These are phyloP conservation scores for Tuber aestivum DNA, from an alignment of 495 filamentous ascomycete genomes.

Conservation along the genomic window DNA sequence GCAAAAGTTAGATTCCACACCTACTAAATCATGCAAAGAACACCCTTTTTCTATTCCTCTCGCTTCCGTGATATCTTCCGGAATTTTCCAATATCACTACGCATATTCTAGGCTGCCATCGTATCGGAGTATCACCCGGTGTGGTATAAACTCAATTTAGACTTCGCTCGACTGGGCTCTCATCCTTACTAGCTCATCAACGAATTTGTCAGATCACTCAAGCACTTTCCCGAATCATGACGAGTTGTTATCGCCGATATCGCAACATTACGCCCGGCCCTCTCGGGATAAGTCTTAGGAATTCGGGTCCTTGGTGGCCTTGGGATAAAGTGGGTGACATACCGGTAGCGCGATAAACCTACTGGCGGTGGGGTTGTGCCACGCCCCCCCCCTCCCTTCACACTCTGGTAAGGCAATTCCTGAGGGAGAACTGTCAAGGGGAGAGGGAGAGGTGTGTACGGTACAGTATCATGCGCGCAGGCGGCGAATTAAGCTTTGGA, in stretches of 20 bases:
- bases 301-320: not conserved
- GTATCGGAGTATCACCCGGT: not conserved
- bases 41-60: not conserved
- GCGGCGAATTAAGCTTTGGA: not conserved
- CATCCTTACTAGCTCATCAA: not conserved
- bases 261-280: not conserved
- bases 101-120: not conserved
- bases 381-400: too few relatives aligned
- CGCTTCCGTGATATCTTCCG: not conserved
- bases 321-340: not conserved
- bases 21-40: not conserved
- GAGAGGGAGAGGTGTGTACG: not conserved
- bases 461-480: not conserved
- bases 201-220: not conserved
- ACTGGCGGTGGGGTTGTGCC: not conserved
- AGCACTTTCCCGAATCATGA: slow-evolving; percentile 3
- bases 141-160: not conserved
- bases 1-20: not conserved
- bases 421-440: not conserved
- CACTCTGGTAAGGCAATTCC: not conserved
- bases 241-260: not conserved
- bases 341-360: not conserved
- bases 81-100: not conserved
- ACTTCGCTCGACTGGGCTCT: not conserved
- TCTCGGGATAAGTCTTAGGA: not conserved